Base-by-base conservation (phyloP, 2,329 filamentous ascomycete genomes). In the Aspergillus pseudoglaucus region DNA sequence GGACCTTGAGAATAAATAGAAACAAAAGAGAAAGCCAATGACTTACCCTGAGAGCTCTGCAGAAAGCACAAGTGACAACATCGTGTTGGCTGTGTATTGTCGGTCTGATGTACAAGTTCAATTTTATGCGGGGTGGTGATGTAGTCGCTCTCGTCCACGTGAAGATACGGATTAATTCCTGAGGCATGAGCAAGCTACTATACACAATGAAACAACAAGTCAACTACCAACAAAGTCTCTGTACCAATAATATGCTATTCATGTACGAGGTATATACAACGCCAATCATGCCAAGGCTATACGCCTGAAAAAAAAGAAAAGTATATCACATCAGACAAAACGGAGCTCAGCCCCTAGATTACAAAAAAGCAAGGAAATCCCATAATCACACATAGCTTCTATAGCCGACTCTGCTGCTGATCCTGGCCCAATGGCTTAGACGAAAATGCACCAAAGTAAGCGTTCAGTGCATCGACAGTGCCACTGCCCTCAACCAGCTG, bases 401-500 rank as follows among this genome's bases (percentile, higher is more conserved):
- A 69, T 50, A 69, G 59, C 45, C 64, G 66, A 56, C 66, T 67
- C 32, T 57, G 55, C 47, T 66, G 61, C 38, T 59, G 55, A 30
- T 60, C 63, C 49, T 66, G 61, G 15, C 66, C 65, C 15, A 69
- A 44, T 6, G 59, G 46, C 72, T 85, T 88, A 9, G 81, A 79
- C 47, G 79, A 79, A 58, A 95, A 90, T 1, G 82, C 68, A 4
- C 77, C 76, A 69, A 95, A 96, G 65, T 95, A 96, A 53, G 79
- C 76, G 61, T 96, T 88, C 57, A 96, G 71, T 14, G 84, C 88
- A 59, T 94, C 87, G 0, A 88, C 82, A 0, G 90, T 95, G 14
- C 82, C 88, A 48, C 71, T 81, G 0, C 90, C 90, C 66, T 91
- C 85, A 1, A 80, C 83, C 18, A 96, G 72, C 57, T 77, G 77